Evolutionary conservation across 371 early-diverging fungal species (phyloP), one percentile per base, ranked within the genome.

Genomic region (Furculomyces boomerangus): DNA sequence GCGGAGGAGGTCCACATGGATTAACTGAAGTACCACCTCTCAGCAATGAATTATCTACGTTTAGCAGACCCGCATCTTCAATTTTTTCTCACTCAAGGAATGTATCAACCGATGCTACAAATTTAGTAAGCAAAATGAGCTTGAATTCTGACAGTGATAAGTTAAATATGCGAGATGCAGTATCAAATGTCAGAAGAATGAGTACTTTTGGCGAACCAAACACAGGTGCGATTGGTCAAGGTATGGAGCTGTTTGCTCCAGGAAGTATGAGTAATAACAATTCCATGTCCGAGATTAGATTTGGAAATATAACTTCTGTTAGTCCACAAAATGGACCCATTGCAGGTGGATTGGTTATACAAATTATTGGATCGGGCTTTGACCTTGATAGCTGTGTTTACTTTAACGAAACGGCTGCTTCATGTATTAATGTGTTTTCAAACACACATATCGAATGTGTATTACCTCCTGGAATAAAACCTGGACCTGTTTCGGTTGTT

Each of bases 391-490:
- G 29, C 25, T 54, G 18, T 13, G 55, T 54, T 8, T 47, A 47
- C 28, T 54, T 54, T 24, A 32, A 48, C 25, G 49, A 31, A 20
- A n/a, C n/a, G 5, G 26, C 56, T 13, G 58, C 31, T 13, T 25
- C 35, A 39, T n/a, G 22, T 18, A 30, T 58, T 2, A 40, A 40
- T 22, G 41, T 68, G 52, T 84, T 81, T 79, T 77, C 78, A 30
- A 68, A 74, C 0, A 78, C 75, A 32, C 82, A 84, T 1, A 65
- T 90, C 28, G 78, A 88, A 1, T 89, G 90, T 59, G 69, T 81
- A 1, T 62, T 87, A 8, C 91, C 91, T 0, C 84, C 90, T 3
- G 71, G 78, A 29, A 61, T 71, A 1, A 65, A 71, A n/a, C 74
- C 84, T 0, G 88, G 86, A 1, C 75, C 83, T 1, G 88, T 86